These are phyloP conservation scores for Citrus unshiu DNA, from an alignment of 345 rosid genomes.

Conservation along the genomic window DNA sequence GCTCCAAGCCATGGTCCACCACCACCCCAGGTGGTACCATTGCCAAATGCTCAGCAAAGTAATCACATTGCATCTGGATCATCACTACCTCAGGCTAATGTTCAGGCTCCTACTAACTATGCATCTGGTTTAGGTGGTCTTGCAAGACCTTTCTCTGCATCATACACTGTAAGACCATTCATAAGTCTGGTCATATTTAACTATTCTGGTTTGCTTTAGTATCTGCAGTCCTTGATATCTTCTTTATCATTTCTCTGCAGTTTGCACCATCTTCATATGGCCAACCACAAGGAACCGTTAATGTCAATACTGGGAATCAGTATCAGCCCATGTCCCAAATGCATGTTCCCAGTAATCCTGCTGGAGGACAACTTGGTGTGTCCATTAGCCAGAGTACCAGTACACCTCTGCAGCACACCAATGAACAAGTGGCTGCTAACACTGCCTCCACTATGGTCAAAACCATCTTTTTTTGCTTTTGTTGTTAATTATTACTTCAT, in stretches of 20 bases:
- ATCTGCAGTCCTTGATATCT: constrained; percentile 8
- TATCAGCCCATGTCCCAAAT: constrained; percentile 53
- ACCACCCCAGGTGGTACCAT: constrained; percentile 44
- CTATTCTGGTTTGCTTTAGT: constrained; percentile 15
- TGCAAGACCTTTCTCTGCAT: constrained; percentile 54
- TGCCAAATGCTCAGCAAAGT: constrained; percentile 50
- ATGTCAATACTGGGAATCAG: constrained; percentile 35
- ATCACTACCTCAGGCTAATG: constrained; percentile 44
- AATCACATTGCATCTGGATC: constrained; percentile 48
- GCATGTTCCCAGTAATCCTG: constrained; percentile 42
- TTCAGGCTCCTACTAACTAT: constrained; percentile 46
- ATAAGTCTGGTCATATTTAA: neutral
- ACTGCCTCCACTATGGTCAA: constrained; percentile 36
- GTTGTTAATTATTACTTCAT: neutral
- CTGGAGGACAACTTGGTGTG: constrained; percentile 46
- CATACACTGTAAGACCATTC: constrained; percentile 55
- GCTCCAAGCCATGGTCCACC: constrained; percentile 38
- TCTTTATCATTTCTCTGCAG: constrained; percentile 37
- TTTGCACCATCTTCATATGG: constrained; percentile 56
- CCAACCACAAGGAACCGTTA: constrained; percentile 40
- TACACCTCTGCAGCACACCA: constrained; percentile 35
- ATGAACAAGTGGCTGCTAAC: constrained; percentile 47
- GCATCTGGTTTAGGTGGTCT: constrained; percentile 53
- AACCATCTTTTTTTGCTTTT: constrained; percentile 5
- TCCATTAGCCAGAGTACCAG: constrained; percentile 40